Evolutionary conservation across 768 basidiomycete species (phyloP).

Genomic region (Megacollybia marginata): DNA sequence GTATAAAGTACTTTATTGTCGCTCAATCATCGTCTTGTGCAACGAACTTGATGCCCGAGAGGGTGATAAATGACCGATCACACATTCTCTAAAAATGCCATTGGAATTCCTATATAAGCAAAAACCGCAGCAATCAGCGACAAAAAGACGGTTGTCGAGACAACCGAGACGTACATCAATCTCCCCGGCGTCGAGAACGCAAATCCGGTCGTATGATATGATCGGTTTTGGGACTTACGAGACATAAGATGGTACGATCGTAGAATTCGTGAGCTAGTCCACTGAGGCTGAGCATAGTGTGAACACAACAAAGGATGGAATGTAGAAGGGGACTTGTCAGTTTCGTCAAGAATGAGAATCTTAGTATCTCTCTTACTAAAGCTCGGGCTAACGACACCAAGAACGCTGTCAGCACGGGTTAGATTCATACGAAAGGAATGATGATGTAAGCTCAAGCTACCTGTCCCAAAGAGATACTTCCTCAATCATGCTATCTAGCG

Average conservation of each 20-base stretch:
- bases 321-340: conserved; percentile 31
- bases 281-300: conserved; percentile 52
- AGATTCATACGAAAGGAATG: not conserved
- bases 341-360: conserved; percentile 87
- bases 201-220: conserved; percentile 81
- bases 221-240: conserved; percentile 68
- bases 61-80: conserved; percentile 66
- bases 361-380: conserved; percentile 80
- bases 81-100: conserved; percentile 85
- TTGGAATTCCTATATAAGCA: conserved; percentile 52
- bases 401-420: conserved; percentile 44
- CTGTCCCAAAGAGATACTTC: conserved; percentile 76
- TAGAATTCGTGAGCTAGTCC: conserved; percentile 73
- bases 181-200: conserved; percentile 76
- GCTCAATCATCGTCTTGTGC: conserved; percentile 14
- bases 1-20: too few relatives aligned
- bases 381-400: conserved; percentile 85
- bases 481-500: conserved; percentile 76
- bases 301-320: not conserved
- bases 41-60: conserved; percentile 56
- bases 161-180: conserved; percentile 49
- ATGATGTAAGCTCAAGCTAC: conserved; percentile 17
- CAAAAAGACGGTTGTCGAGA: not conserved
- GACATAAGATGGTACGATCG: conserved; percentile 79
- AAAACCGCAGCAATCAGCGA: not conserved